These are phyloP conservation scores for Cubamyces lactineus DNA, from an alignment of 768 basidiomycete genomes.

Conservation along the genomic window DNA sequence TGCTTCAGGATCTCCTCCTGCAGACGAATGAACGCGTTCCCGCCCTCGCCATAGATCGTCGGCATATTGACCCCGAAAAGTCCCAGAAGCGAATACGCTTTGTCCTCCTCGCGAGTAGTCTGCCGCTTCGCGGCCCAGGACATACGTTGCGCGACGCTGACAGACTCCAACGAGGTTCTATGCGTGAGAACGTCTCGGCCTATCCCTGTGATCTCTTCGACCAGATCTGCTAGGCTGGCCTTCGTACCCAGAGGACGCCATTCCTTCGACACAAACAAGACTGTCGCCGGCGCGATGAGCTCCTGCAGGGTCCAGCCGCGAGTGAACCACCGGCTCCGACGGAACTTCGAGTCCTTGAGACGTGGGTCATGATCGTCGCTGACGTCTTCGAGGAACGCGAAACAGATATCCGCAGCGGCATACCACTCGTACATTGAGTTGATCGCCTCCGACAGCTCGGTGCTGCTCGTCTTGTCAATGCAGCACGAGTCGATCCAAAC, in stretches of 20 bases:
- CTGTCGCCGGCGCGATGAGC: conserved; percentile 19
- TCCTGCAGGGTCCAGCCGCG: conserved; percentile 25
- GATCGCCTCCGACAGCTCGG: conserved; percentile 23
- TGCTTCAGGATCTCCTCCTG: conserved; percentile 23
- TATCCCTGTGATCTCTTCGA: conserved; percentile 18
- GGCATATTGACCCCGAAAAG: conserved; percentile 24
- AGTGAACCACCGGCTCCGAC: conserved; percentile 23
- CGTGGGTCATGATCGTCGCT: conserved; percentile 17
- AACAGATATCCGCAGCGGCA: conserved; percentile 23
- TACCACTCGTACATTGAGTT: conserved; percentile 26
- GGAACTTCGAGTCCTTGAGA: conserved; percentile 16
- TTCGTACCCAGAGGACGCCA: conserved; percentile 21
- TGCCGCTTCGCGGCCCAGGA: conserved; percentile 24
- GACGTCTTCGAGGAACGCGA: conserved; percentile 20
- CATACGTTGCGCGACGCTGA: conserved; percentile 23
- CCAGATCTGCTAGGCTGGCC: conserved; percentile 10
- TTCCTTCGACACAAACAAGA: conserved; percentile 12
- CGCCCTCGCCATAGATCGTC: conserved; percentile 21
- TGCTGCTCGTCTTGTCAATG: conserved; percentile 26
- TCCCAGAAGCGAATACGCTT: conserved; percentile 24
- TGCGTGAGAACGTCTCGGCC: conserved; percentile 8
- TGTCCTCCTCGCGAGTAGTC: conserved; percentile 20
- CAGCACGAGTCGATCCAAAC: conserved; percentile 25
- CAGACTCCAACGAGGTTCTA: conserved; percentile 3
- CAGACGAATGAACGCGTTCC: conserved; percentile 18